phyloP scores from a whole-genome alignment of 2,329 filamentous ascomycete genomes.

The Sarocladium kiliense region DNA sequence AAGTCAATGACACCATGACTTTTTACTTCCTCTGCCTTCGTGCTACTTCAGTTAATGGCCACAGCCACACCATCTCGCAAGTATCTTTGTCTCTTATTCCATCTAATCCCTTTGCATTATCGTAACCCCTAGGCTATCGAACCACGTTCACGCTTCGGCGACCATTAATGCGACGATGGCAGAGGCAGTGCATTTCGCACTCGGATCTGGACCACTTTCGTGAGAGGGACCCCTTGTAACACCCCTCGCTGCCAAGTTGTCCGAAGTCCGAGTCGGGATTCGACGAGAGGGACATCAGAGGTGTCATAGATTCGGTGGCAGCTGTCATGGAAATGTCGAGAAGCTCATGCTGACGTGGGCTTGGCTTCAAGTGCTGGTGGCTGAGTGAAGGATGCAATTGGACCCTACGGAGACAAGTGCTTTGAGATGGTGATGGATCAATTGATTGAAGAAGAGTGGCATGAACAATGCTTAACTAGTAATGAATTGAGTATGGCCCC shows the following conservation, averaged over 20 bases:
- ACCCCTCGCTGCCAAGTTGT: neutral
- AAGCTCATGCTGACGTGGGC: no score
- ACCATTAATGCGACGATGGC: neutral
- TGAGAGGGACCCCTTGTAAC: no score
- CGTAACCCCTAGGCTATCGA: no score
- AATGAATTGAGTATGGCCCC: no score
- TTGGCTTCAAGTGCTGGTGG: no score
- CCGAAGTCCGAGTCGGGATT: slow-evolving; percentile 4
- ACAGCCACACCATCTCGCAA: neutral
- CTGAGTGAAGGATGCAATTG: no score
- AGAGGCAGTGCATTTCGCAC: neutral
- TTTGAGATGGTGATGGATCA: no score
- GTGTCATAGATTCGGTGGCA: slow-evolving; percentile 1
- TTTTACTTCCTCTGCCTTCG: neutral
- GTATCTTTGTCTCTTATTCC: neutral
- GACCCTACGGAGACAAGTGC: no score
- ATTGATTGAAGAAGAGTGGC: no score
- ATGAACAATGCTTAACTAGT: no score
- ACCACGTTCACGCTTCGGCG: neutral
- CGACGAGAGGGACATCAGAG: neutral
- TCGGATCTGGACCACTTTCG: neutral
- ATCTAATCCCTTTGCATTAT: neutral
- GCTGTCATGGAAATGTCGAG: neutral
- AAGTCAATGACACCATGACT: slow-evolving; percentile 14
- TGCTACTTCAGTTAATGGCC: neutral